Conservation (phyloP, 495 filamentous ascomycete species). For the Tuber melanosporum region DNA sequence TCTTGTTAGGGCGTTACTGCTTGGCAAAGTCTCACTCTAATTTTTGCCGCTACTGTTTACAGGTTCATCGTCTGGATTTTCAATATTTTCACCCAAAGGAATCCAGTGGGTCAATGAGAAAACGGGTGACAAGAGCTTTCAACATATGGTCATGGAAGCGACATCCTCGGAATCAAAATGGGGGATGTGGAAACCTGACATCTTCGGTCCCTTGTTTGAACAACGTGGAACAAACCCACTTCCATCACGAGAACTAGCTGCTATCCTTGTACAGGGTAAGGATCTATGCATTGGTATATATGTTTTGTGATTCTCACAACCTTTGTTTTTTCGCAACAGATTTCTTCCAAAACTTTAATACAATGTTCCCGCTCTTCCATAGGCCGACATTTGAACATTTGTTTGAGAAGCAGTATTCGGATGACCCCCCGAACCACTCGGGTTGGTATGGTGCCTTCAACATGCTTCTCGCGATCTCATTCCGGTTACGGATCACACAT, state of each 20-base stretch:
- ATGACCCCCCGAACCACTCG: slow-evolving; percentile 87
- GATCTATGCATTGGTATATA: slow-evolving; percentile 7
- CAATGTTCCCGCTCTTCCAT: slow-evolving; percentile 95
- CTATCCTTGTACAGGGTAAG: slow-evolving; percentile 63
- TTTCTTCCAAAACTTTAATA: slow-evolving; percentile 97
- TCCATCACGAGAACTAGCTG: slow-evolving; percentile 70
- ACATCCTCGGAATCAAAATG: slow-evolving; percentile 60
- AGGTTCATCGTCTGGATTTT: slow-evolving; percentile 97
- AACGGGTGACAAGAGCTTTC: slow-evolving; percentile 88
- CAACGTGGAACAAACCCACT: slow-evolving; percentile 75
- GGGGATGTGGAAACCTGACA: slow-evolving; percentile 93
- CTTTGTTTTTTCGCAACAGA: slow-evolving; percentile 46
- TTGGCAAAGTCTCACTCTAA: slow-evolving; percentile 6
- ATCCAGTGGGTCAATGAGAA: slow-evolving; percentile 99
- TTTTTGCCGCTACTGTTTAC: slow-evolving; percentile 14
- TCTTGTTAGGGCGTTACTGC: slow-evolving; percentile 9
- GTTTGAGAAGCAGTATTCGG: slow-evolving; percentile 84
- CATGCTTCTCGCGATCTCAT: slow-evolving; percentile 82
- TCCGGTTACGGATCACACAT: slow-evolving; percentile 92
- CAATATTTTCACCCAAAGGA: slow-evolving; percentile 94
- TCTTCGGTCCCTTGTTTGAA: slow-evolving; percentile 88
- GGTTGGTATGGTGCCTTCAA: slow-evolving; percentile 99
- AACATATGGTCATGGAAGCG: slow-evolving; percentile 84
- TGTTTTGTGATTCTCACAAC: slow-evolving; percentile 21
- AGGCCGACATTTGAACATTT: slow-evolving; percentile 97